Evolutionary conservation across 768 basidiomycete species (phyloP).

Genomic region (Fomitopsis serialis): DNA sequence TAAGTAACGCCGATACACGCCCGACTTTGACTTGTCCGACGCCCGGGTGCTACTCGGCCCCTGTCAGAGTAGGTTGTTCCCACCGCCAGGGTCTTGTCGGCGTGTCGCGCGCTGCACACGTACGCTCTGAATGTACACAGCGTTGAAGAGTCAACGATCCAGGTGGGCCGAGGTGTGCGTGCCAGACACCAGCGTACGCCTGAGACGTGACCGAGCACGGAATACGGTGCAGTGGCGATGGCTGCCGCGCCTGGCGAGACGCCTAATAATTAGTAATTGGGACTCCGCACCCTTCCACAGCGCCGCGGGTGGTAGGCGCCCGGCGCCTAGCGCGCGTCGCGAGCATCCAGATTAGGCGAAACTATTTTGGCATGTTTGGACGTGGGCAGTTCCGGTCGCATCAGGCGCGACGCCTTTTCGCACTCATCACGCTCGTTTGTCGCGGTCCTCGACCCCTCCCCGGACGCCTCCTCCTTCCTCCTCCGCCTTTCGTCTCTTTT

Average conservation of each 20-base stretch:
- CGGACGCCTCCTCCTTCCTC: conserved; percentile 2
- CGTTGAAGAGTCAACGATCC: neutral
- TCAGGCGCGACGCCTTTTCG: conserved; percentile 4
- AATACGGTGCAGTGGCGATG: no score
- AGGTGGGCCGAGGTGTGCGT: neutral
- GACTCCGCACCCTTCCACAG: no score
- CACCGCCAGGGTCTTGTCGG: no score
- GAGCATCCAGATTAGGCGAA: neutral
- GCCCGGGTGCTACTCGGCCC: no score
- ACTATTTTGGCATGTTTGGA: neutral
- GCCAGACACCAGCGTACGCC: neutral
- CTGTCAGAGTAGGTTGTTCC: no score
- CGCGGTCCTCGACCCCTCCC: neutral
- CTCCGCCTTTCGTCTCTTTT: conserved; percentile 2
- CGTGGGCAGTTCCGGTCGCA: conserved; percentile 2
- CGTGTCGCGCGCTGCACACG: no score
- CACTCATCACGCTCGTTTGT: neutral
- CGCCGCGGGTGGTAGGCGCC: neutral
- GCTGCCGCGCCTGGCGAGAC: no score
- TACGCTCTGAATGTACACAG: no score
- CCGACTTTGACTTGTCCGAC: no score
- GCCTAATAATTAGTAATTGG: no score
- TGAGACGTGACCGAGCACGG: no score
- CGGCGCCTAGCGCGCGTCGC: neutral
- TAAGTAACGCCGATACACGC: no score